These are phyloP conservation scores for Oidiodendron maius DNA, from an alignment of 495 filamentous ascomycete species.

Conservation along the genomic window DNA sequence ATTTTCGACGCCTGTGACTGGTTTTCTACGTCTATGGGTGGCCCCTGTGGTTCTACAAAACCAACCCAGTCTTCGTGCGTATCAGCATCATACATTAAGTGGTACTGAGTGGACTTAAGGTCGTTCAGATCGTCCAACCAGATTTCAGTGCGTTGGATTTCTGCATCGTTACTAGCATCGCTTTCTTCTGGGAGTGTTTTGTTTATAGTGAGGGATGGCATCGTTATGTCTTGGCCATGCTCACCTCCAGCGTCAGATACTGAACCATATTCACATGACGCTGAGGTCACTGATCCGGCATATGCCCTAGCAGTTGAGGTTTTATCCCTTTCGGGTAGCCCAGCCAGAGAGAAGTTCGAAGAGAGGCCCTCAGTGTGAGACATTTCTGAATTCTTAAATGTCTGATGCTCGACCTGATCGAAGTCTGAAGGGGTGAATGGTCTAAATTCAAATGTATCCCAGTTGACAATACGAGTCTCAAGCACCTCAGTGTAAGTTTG, in stretches of 20 bases:
- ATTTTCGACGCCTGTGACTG: no score
- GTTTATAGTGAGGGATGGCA: neutral
- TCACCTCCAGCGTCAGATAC: neutral
- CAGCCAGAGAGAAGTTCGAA: neutral
- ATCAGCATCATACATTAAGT: no score
- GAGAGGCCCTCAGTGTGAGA: neutral
- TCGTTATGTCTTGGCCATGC: no score
- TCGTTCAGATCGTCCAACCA: neutral
- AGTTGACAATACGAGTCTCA: neutral
- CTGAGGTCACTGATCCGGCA: neutral
- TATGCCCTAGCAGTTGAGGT: neutral
- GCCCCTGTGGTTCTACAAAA: no score
- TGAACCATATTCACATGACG: neutral
- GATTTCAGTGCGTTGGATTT: neutral
- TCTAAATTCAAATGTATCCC: neutral
- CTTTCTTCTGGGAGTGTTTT: neutral
- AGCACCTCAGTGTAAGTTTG: neutral
- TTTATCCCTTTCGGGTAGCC: no score
- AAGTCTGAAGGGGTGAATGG: neutral
- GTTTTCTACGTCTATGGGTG: no score
- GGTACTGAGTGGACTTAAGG: no score
- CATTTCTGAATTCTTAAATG: no score
- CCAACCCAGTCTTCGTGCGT: no score
- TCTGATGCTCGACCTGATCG: neutral
- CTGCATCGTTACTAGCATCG: neutral